These are phyloP conservation scores for Magnusiomyces suaveolens DNA, from an alignment of 1,139 yeast species.

Conservation along the genomic window DNA sequence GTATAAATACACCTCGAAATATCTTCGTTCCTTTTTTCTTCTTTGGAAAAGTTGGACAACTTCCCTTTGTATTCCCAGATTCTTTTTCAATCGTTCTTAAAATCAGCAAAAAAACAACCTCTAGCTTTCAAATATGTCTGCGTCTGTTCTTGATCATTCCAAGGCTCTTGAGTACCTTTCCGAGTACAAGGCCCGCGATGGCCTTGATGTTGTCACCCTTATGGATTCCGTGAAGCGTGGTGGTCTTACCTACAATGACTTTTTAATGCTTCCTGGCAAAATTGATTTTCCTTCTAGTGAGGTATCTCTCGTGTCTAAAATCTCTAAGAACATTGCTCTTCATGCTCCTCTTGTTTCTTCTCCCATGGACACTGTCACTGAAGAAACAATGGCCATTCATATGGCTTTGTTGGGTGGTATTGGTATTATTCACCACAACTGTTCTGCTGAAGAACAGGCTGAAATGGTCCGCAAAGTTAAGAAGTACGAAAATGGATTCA, in stretches of 20 bases:
- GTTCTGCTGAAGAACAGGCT: constrained; percentile 94
- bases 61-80: constrained; percentile 7
- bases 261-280: constrained; percentile 89
- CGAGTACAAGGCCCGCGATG: constrained; percentile 65
- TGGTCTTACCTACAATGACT: constrained; percentile 95
- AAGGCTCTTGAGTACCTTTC: constrained; percentile 57
- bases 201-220: constrained; percentile 70
- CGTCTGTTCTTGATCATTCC: constrained; percentile 38
- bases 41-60: constrained; percentile 12
- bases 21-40: constrained; percentile 6
- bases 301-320: constrained; percentile 71
- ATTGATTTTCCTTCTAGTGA: constrained; percentile 74
- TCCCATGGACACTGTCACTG: constrained; percentile 99
- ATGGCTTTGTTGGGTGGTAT: constrained; percentile 99
- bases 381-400: constrained; percentile 92
- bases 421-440: constrained; percentile 97
- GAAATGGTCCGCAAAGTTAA: constrained; percentile 96
- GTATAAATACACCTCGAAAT: background rate
- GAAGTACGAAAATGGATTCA: constrained; percentile 95
- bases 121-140: no score
- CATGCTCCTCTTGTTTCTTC: constrained; percentile 94
- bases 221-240: constrained; percentile 88
- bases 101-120: no score
- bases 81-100: background rate
- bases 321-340: constrained; percentile 84